Conservation (phyloP, 2,329 filamentous ascomycete species). For the Volutella citrinella region DNA sequence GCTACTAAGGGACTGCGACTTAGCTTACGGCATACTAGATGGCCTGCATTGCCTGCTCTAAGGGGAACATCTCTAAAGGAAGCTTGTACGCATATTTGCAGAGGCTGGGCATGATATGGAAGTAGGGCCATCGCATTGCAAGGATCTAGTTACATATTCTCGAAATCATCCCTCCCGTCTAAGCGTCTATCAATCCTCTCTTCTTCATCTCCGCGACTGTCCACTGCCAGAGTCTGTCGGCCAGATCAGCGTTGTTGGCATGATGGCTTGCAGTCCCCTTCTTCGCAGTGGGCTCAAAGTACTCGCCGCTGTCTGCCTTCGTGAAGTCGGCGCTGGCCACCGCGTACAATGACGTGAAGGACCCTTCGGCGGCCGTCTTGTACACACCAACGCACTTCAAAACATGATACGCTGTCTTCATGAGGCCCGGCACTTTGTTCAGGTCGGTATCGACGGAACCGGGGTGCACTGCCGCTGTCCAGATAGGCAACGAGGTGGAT, state of each 20-base stretch:
- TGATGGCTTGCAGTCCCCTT: conserved; percentile 11
- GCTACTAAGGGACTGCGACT: conserved; percentile 8
- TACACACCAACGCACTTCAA: conserved; percentile 1
- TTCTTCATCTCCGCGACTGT: conserved; percentile 10
- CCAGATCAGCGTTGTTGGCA: conserved; percentile 12
- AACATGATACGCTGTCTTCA: background rate
- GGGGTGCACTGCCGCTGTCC: conserved; percentile 13
- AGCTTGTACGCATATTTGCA: conserved; percentile 21
- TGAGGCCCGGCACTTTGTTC: background rate
- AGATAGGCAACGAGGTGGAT: conserved; percentile 11
- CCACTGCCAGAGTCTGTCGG: conserved; percentile 15
- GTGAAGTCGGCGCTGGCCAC: conserved; percentile 11
- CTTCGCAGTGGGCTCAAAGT: conserved; percentile 14
- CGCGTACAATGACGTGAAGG: conserved; percentile 18
- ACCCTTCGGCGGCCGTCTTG: conserved; percentile 10
- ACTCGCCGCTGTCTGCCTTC: conserved; percentile 12
- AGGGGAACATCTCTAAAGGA: conserved; percentile 11
- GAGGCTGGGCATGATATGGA: conserved; percentile 17
- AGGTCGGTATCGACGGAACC: conserved; percentile 15
- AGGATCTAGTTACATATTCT: no score
- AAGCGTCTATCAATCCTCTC: no score
- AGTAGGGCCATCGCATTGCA: no score
- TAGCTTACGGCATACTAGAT: conserved; percentile 25
- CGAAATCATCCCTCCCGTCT: no score
- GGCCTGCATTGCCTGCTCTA: conserved; percentile 12